These are phyloP conservation scores for Rhodotorula sp. DNA, from an alignment of 1,284 basidiomycete species.

Conservation along the genomic window DNA sequence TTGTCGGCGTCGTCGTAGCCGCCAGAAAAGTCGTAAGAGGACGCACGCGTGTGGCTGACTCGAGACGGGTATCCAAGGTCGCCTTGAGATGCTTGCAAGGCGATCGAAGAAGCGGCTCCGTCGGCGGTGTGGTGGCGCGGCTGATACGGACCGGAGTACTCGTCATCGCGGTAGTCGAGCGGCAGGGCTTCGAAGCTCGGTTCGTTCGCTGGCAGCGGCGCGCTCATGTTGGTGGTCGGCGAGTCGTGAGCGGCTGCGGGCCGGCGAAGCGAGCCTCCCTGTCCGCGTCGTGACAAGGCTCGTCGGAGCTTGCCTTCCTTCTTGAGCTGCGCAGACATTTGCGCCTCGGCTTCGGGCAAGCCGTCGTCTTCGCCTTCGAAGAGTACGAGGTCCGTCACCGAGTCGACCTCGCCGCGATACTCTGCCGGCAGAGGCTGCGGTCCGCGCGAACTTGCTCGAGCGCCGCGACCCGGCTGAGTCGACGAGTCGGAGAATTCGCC, in stretches of 20 bases:
- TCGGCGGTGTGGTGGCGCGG: conserved; percentile 1
- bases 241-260: not conserved
- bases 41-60: conserved; percentile 3
- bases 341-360: conserved; percentile 62
- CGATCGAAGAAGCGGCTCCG: not conserved
- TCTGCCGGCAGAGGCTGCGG: conserved; percentile 8
- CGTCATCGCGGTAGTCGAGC: conserved; percentile 18
- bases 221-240: not conserved
- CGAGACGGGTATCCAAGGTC: conserved; percentile 9
- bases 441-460: not conserved
- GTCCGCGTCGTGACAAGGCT: conserved; percentile 55
- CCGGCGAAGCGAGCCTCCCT: conserved; percentile 11
- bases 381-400: conserved; percentile 55
- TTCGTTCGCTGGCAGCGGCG: not conserved
- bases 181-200: conserved; percentile 28
- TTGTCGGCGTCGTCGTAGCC: conserved; percentile 16
- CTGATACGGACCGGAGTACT: not conserved
- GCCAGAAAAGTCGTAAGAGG: conserved; percentile 21
- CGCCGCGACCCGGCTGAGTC: not conserved
- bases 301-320: conserved; percentile 69
- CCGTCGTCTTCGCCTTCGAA: conserved; percentile 75
- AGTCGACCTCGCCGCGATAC: conserved; percentile 21
- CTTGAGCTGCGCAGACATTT: conserved; percentile 62
- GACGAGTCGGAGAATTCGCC: not conserved
- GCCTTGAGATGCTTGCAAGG: conserved; percentile 7